phyloP scores from a whole-genome alignment of 306 rosid genomes.

The Macrotyloma uniflorum region DNA sequence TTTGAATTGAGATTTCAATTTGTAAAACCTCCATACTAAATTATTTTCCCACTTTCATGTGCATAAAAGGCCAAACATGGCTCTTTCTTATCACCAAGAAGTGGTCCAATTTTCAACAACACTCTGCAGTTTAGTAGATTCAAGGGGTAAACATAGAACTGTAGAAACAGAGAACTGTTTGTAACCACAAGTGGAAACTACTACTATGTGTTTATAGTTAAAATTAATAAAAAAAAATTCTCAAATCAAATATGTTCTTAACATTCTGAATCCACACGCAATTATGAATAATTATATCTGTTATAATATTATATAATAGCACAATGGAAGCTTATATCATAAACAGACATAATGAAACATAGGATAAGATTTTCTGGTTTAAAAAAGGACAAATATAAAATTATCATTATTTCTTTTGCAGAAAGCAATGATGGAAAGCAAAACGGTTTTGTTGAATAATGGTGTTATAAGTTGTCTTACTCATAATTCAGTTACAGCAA shows the following conservation, averaged over 20 bases:
- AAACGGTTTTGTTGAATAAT: not conserved
- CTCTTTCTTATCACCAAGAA: not conserved
- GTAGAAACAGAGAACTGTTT: too few relatives aligned
- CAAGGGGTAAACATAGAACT: too few relatives aligned
- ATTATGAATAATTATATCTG: constrained; percentile 15
- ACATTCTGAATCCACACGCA: too few relatives aligned
- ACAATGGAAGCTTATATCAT: constrained; percentile 33
- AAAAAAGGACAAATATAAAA: not conserved
- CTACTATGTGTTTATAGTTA: too few relatives aligned
- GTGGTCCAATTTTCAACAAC: constrained; percentile 39
- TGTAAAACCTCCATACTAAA: too few relatives aligned
- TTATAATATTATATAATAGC: not conserved
- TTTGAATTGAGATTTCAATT: not conserved
- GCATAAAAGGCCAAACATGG: not conserved
- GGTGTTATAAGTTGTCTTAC: not conserved
- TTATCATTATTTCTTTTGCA: constrained; percentile 20
- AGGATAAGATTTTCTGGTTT: constrained; percentile 8
- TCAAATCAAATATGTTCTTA: too few relatives aligned
- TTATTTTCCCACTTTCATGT: too few relatives aligned
- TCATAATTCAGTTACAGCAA: constrained; percentile 12
- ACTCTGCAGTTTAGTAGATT: too few relatives aligned
- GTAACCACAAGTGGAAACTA: constrained; percentile 19
- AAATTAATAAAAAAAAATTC: too few relatives aligned
- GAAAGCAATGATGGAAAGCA: not conserved
- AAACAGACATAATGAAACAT: constrained; percentile 36